Percentiles rank a stretch among this genome's conserved stretches.
Conservation (phyloP, 345 rosid genomes). For the Litchi chinensis region DNA sequence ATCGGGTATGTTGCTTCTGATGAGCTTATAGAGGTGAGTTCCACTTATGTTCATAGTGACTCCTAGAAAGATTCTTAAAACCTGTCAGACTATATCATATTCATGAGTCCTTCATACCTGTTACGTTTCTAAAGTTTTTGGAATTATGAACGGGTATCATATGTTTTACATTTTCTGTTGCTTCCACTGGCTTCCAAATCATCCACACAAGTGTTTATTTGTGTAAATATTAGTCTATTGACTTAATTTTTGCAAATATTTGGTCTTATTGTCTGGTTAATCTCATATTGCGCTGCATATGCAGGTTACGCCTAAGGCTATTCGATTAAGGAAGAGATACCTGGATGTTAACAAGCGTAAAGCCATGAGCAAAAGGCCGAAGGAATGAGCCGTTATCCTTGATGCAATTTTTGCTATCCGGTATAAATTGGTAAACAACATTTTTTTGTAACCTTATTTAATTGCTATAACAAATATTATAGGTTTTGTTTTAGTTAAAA, state of each 20-base stretch:
- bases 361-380: slow-evolving; percentile 74
- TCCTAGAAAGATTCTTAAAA: neutral
- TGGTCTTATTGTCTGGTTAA: neutral
- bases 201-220: neutral
- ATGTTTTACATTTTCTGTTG: neutral
- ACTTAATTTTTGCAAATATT: neutral
- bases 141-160: neutral
- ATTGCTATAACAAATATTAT: neutral
- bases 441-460: neutral
- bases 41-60: neutral
- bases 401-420: slow-evolving; percentile 22
- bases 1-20: slow-evolving; percentile 95
- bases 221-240: neutral
- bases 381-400: slow-evolving; percentile 44
- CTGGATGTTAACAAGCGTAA: slow-evolving; percentile 93
- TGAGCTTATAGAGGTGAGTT: slow-evolving; percentile 90
- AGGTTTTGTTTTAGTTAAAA: slow-evolving; percentile 5
- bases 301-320: slow-evolving; percentile 93
- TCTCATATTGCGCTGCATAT: slow-evolving; percentile 1
- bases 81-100: neutral
- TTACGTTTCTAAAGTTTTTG: no score
- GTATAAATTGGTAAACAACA: neutral
- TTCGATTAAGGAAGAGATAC: slow-evolving; percentile 82
- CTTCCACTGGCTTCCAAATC: neutral
- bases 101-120: neutral